phyloP scores from a whole-genome alignment of 2,329 filamentous ascomycete species.

The Cercospora berteroae region DNA sequence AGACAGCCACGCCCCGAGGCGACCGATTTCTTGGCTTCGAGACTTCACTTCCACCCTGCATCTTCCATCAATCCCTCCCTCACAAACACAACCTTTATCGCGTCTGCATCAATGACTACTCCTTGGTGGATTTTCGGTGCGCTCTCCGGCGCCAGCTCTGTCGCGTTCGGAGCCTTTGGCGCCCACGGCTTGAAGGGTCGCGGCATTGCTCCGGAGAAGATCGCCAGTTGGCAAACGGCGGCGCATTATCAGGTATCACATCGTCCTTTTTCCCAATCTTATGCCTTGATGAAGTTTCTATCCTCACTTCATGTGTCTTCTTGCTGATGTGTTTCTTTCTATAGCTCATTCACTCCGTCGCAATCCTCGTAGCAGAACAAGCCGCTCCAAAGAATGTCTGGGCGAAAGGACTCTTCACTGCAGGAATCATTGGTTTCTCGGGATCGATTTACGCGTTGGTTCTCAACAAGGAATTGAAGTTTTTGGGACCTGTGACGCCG shows the following conservation, averaged over 20 bases:
- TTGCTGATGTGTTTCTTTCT: not conserved
- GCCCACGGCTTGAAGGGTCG: constrained; percentile 64
- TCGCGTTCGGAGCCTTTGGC: constrained; percentile 64
- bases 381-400: constrained; percentile 55
- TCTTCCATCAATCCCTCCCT: not conserved
- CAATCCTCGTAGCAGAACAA: constrained; percentile 56
- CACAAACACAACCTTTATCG: not conserved
- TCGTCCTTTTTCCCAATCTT: not conserved
- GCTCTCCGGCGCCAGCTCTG: constrained; percentile 61
- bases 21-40: not conserved
- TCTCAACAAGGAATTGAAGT: constrained; percentile 60
- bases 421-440: constrained; percentile 66
- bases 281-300: not conserved
- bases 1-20: not conserved
- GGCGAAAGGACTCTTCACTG: constrained; percentile 56
- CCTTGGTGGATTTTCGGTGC: constrained; percentile 62
- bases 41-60: not conserved
- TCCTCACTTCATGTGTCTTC: not conserved
- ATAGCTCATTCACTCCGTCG: constrained; percentile 62
- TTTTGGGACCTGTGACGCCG: constrained; percentile 64
- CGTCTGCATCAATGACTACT: constrained; percentile 15
- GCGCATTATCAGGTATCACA: constrained; percentile 63
- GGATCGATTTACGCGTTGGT: constrained; percentile 64
- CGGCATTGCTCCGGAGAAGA: constrained; percentile 57
- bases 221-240: constrained; percentile 63